Base-by-base conservation (phyloP, 805 yeast species). In the Pichia sporocuriosa region DNA sequence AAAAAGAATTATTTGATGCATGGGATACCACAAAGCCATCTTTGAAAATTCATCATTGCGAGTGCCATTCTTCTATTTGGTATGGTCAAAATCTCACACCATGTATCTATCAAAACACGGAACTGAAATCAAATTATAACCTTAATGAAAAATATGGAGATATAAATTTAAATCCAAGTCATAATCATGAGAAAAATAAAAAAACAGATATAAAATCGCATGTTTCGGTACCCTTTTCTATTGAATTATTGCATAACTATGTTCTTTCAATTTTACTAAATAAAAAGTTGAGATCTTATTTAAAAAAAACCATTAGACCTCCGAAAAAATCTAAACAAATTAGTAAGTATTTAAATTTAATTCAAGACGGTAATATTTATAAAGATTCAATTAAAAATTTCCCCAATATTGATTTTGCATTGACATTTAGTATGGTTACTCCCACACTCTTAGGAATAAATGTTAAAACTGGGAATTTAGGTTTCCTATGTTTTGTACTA, bases 341-440 rank as follows among this genome's bases (percentile, higher is more conserved):
- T 6, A 22, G 27, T n/a, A 28, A 31, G 13, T 29, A 22, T 23
- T 3, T 34, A 10, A 40, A 35, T 25, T 20, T 35, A 11, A 21
- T 35, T 19, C 39, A 35, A 11, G 43, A 40, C 23, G 43, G 43
- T 29, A 23, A 29, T 11, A 29, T 40, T 28, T 40, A 40, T 30
- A 29, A 24, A 7, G 39, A 40, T 3, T 4, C 31, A 13, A 35
- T 30, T 17, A 12, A n/a, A 19, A 16, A 24, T 23, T 7, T 15
- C 6, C 16, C 11, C 15, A 31, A 37, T 13, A n/a, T 42, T 13
- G 44, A 42, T 42, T 42, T 42, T 32, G 37, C 33, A 2, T 42
- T 42, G n/a, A 42, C 44, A 8, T 42, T 42, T 15, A 31, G 41
- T 11, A 17, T 42, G 20, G 6, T 35, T 9, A 31, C 36, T 3